Evolutionary conservation across 352 stramenopile species (phyloP).

Genomic region (Phytophthora pisi): DNA sequence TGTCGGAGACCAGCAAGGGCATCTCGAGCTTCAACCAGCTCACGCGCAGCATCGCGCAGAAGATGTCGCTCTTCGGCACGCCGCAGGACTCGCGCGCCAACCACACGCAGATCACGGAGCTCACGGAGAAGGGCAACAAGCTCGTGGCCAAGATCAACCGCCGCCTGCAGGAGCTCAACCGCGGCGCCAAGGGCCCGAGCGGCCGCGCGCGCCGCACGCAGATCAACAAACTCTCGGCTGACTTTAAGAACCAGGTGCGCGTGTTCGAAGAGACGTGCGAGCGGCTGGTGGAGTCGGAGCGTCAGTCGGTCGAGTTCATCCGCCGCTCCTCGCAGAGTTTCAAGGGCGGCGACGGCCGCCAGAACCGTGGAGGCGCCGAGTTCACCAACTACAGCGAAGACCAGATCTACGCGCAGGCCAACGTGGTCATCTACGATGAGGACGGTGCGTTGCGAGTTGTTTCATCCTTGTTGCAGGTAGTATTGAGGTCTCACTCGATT

Average conservation of each 20-base stretch:
- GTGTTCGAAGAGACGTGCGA: conserved; percentile 81
- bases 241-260: conserved; percentile 83
- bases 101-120: conserved; percentile 79
- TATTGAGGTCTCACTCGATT: background rate
- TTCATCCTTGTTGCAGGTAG: too few species aligned
- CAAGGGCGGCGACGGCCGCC: conserved; percentile 39
- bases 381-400: conserved; percentile 88
- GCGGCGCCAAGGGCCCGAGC: conserved; percentile 43
- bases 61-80: conserved; percentile 87
- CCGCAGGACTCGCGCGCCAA: conserved; percentile 85
- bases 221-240: conserved; percentile 79
- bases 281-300: conserved; percentile 70
- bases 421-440: conserved; percentile 86
- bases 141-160: conserved; percentile 80
- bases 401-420: conserved; percentile 88
- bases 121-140: conserved; percentile 87
- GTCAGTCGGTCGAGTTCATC: conserved; percentile 79
- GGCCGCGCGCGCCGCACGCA: conserved; percentile 70
- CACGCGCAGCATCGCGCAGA: conserved; percentile 84
- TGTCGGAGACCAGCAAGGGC: conserved; percentile 82
- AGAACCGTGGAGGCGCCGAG: conserved; percentile 36
- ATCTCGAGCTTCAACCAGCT: conserved; percentile 89
- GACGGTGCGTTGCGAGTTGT: conserved; percentile 52
- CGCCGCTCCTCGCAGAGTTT: conserved; percentile 81
- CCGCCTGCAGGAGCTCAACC: conserved; percentile 79